Conservation (phyloP, 1,284 basidiomycete genomes). For the Cryptococcus sp. region DNA sequence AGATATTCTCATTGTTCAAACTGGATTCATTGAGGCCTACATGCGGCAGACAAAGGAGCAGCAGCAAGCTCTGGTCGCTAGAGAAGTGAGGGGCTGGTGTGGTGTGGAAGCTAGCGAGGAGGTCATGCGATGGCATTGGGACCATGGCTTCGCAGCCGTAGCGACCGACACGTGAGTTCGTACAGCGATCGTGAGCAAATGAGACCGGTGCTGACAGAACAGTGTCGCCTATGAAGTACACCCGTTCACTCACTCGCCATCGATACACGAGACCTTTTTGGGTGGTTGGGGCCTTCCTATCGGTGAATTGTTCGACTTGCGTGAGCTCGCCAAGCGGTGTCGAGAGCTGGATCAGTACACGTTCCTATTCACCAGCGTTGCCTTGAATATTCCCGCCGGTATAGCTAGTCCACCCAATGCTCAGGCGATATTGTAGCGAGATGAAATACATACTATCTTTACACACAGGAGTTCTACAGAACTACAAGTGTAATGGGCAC, state of each 20-base stretch:
- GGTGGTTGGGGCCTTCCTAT: constrained; percentile 42
- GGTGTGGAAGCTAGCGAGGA: constrained; percentile 37
- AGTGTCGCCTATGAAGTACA: constrained; percentile 34
- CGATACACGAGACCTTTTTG: constrained; percentile 36
- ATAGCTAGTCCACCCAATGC: constrained; percentile 50
- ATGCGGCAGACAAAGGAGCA: constrained; percentile 24
- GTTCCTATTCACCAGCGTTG: constrained; percentile 48
- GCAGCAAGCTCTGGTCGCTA: constrained; percentile 12
- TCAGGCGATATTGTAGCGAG: constrained; percentile 35
- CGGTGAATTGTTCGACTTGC: constrained; percentile 50
- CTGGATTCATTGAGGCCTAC: constrained; percentile 46
- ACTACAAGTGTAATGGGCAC: neutral
- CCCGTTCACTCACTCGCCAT: constrained; percentile 13
- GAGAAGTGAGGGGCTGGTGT: constrained; percentile 16
- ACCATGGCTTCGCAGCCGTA: constrained; percentile 50
- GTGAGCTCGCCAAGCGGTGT: constrained; percentile 41
- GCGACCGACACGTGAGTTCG: constrained; percentile 42
- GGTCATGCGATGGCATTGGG: constrained; percentile 47
- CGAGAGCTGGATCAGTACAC: constrained; percentile 37
- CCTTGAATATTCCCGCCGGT: constrained; percentile 47
- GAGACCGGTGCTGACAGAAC: too few species aligned
- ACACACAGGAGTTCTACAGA: neutral
- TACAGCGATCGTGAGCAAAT: neutral
- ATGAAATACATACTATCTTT: neutral
- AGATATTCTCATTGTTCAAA: constrained; percentile 46